Percentiles rank a stretch among this genome's conserved stretches.
phyloP scores from a whole-genome alignment of 2,329 filamentous ascomycete species.

The Claviceps capensis region DNA sequence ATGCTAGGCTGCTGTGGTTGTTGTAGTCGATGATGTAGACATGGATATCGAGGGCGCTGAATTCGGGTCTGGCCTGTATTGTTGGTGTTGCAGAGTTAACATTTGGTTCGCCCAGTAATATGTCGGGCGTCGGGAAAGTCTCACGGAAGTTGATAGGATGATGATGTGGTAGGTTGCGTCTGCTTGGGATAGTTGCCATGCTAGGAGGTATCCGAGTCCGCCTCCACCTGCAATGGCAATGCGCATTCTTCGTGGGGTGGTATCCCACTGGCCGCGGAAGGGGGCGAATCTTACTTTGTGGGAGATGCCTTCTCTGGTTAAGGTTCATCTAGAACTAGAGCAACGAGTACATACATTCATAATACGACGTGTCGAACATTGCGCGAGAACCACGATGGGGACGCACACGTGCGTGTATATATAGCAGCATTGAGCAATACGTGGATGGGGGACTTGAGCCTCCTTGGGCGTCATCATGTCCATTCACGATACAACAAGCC shows the following conservation, averaged over 20 bases:
- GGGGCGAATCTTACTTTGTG: conserved; percentile 5
- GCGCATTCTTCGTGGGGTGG: conserved; percentile 27
- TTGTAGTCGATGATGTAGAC: conserved; percentile 56
- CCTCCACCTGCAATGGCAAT: conserved; percentile 34
- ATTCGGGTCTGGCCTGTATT: conserved; percentile 37
- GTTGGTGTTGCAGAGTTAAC: conserved; percentile 8
- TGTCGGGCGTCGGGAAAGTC: conserved; percentile 4
- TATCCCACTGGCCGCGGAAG: conserved; percentile 7
- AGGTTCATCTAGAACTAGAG: background rate
- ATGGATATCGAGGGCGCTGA: conserved; percentile 45
- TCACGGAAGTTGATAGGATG: conserved; percentile 46
- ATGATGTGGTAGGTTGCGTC: conserved; percentile 52
- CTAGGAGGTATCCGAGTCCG: conserved; percentile 30
- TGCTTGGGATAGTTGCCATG: conserved; percentile 41
- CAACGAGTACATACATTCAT: background rate
- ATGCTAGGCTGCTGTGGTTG: conserved; percentile 42
- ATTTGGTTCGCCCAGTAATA: background rate
- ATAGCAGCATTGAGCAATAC: conserved; percentile 2
- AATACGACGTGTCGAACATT: conserved; percentile 4
- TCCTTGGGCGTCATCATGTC: conserved; percentile 13
- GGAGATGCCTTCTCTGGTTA: conserved; percentile 4
- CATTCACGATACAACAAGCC: conserved; percentile 10
- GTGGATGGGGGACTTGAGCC: conserved; percentile 3
- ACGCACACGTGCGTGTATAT: conserved; percentile 7
- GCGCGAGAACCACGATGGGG: background rate